These are phyloP conservation scores for Mycena polygramma DNA, from an alignment of 768 basidiomycete species.

Conservation along the genomic window DNA sequence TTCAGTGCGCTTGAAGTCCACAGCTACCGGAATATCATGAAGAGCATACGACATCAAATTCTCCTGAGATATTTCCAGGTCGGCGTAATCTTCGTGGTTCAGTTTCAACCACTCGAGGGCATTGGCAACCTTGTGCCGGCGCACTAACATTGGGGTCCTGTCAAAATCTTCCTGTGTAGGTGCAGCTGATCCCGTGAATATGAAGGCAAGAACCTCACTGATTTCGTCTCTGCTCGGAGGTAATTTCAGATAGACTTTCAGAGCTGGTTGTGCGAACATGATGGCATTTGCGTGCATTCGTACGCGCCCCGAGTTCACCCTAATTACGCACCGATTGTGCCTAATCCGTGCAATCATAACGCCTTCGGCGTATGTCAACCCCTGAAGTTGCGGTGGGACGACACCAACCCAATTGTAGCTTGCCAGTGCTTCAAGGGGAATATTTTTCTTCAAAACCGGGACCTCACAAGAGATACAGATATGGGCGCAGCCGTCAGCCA, in stretches of 20 bases:
- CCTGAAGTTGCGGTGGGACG: conserved; percentile 44
- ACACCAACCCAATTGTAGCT: conserved; percentile 54
- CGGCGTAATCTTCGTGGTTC: conserved; percentile 29
- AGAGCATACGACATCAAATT: conserved; percentile 20
- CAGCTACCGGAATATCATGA: conserved; percentile 25
- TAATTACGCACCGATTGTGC: conserved; percentile 45
- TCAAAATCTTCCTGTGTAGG: too few relatives aligned
- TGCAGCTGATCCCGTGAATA: background rate
- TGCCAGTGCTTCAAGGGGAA: conserved; percentile 46
- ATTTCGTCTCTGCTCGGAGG: conserved; percentile 41
- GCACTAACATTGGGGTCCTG: conserved; percentile 29
- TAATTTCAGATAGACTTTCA: conserved; percentile 44
- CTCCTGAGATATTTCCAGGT: conserved; percentile 22
- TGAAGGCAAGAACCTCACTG: conserved; percentile 40
- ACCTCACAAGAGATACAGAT: conserved; percentile 37
- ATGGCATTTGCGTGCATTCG: conserved; percentile 49
- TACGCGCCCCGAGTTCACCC: conserved; percentile 41
- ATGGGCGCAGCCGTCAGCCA: conserved; percentile 26
- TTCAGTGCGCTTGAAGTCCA: conserved; percentile 24
- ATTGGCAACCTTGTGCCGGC: conserved; percentile 20
- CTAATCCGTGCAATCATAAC: conserved; percentile 31
- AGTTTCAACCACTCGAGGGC: conserved; percentile 30
- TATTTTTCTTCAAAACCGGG: conserved; percentile 23
- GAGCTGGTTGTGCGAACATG: conserved; percentile 43
- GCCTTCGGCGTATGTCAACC: conserved; percentile 32